A percentile compares a stretch with the other conserved stretches of the same genome.
Conservation (phyloP, 441 rosid species). For the Erodium texanum region DNA sequence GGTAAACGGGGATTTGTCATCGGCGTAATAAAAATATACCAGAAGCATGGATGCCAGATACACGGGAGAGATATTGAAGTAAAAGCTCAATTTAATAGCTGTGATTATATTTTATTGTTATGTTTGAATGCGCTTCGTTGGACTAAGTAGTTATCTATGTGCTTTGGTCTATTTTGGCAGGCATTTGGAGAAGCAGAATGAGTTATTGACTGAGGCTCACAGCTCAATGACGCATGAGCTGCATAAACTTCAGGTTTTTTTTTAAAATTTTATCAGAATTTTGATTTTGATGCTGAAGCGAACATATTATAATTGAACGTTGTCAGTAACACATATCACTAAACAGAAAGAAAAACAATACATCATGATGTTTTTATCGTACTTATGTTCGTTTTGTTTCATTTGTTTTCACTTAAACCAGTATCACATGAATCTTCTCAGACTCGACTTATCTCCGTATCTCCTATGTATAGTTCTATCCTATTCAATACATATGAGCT, state of each 20-base stretch:
- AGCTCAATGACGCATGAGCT: neutral
- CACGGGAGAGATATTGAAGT: slow-evolving; percentile 1
- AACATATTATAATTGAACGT: neutral
- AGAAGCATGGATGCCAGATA: neutral
- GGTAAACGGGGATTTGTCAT: neutral
- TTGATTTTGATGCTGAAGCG: neutral
- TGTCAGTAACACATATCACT: neutral
- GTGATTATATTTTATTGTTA: neutral
- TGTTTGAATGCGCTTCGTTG: neutral
- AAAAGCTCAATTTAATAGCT: neutral
- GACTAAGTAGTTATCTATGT: neutral
- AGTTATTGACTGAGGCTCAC: neutral
- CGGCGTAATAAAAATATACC: neutral
- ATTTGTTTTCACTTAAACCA: neutral
- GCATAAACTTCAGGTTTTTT: slow-evolving; percentile 1
- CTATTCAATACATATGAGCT: neutral
- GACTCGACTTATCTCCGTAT: neutral
- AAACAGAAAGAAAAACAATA: neutral
- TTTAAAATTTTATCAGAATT: neutral
- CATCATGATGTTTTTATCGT: neutral
- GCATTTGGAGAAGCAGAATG: slow-evolving; percentile 3
- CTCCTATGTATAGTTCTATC: neutral
- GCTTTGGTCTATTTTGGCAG: neutral
- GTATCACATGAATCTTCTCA: neutral
- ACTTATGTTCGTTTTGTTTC: too few species aligned